Evolutionary conservation across 208 protist genomes (phyloP).

Genomic region (Trypanosomatidae sp.): DNA sequence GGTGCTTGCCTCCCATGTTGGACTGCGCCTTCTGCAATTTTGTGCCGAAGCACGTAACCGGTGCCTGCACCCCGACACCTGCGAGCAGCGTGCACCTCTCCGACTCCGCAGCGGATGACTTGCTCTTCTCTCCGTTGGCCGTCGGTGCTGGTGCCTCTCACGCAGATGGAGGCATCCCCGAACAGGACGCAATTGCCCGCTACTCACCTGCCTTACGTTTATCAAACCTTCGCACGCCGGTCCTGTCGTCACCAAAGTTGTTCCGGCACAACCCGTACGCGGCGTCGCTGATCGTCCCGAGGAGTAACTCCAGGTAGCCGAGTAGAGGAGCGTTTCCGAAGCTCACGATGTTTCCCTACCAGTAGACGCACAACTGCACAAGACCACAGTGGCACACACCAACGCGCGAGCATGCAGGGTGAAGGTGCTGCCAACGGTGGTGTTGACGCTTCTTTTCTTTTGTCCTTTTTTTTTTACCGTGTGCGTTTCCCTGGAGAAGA

Average conservation of each 20-base stretch:
- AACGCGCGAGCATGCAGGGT: neutral
- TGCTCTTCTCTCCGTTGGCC: neutral
- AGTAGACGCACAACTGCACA: neutral
- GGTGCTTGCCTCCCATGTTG: neutral
- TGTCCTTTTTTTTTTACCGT: neutral
- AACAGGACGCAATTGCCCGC: neutral
- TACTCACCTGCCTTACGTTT: slow-evolving; percentile 4
- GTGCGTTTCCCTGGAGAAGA: neutral
- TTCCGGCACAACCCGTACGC: slow-evolving; percentile 7
- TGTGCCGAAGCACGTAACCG: neutral
- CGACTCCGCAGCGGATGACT: slow-evolving; percentile 5
- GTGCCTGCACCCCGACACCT: slow-evolving; percentile 1
- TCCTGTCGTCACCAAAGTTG: neutral
- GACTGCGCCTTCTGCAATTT: neutral
- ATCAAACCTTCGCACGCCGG: neutral
- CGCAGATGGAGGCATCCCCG: neutral
- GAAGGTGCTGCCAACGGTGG: neutral
- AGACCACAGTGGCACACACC: neutral
- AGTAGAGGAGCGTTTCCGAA: neutral
- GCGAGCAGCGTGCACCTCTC: slow-evolving; percentile 8
- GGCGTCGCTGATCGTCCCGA: neutral
- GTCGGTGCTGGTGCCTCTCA: neutral
- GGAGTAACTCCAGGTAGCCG: neutral
- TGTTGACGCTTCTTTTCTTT: neutral
- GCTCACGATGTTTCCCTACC: neutral